phyloP scores from a whole-genome alignment of 2,329 filamentous ascomycete genomes.

The Scedosporium apiospermum region DNA sequence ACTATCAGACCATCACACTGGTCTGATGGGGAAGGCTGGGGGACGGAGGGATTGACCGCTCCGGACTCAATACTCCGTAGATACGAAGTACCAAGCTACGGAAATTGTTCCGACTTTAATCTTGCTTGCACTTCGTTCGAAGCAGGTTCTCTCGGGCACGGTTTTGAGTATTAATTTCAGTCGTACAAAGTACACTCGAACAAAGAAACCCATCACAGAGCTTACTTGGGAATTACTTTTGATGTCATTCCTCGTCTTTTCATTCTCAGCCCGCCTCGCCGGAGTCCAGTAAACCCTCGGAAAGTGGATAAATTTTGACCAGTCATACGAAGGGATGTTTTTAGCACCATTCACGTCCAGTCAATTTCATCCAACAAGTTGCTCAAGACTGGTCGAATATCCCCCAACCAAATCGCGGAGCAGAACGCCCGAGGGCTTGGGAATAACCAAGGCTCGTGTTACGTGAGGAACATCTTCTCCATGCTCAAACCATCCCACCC shows the following conservation, averaged over 20 bases:
- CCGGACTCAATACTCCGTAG: not conserved
- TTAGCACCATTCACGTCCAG: not conserved
- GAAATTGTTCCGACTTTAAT: too few species aligned
- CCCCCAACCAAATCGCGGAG: not conserved
- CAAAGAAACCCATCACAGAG: too few species aligned
- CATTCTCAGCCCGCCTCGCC: too few species aligned
- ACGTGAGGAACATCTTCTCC: not conserved
- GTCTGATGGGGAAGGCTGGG: not conserved
- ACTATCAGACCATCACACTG: not conserved
- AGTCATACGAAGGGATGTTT: not conserved
- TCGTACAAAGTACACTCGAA: too few species aligned
- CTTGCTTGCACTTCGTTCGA: too few species aligned
- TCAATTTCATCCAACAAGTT: not conserved
- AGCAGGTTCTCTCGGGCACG: too few species aligned
- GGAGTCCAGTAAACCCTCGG: not conserved
- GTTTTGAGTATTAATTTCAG: too few species aligned
- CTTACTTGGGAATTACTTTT: not conserved
- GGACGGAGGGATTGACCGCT: not conserved
- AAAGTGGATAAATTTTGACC: not conserved
- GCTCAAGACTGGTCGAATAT: not conserved
- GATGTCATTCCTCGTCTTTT: not conserved
- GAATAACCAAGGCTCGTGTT: not conserved
- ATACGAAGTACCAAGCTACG: not conserved
- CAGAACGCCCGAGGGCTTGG: not conserved
- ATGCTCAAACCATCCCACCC: not conserved